phyloP scores from a whole-genome alignment of 2,329 filamentous ascomycete species.

The Monilinia laxa region DNA sequence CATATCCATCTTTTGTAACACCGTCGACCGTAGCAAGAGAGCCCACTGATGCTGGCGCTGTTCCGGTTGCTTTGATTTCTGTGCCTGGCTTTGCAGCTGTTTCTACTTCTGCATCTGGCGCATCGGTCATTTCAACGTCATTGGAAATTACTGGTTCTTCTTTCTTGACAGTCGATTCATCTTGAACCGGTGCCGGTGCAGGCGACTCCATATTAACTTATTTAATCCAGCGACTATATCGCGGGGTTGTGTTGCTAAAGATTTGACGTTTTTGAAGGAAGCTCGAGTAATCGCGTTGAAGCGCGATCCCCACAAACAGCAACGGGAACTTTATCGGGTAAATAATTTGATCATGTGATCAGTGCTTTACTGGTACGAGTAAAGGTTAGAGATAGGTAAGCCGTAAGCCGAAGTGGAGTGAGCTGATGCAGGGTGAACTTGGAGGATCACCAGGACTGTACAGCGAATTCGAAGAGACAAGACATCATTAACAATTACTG shows the following conservation, averaged over 20 bases:
- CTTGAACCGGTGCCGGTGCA: not conserved
- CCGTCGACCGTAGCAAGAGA: constrained; percentile 22
- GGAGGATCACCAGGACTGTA: not conserved
- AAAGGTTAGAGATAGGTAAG: not conserved
- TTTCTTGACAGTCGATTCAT: constrained; percentile 8
- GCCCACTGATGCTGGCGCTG: constrained; percentile 12
- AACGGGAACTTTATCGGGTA: not conserved
- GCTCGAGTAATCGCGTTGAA: constrained; percentile 24
- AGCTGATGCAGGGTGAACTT: too few species aligned
- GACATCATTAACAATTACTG: too few species aligned
- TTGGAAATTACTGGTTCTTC: constrained; percentile 14
- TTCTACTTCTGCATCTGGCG: constrained; percentile 1
- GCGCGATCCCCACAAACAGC: constrained; percentile 17
- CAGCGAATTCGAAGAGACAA: not conserved
- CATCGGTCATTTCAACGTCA: constrained; percentile 20
- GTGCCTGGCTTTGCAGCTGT: not conserved
- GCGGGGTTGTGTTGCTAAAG: constrained; percentile 20
- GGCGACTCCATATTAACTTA: constrained; percentile 19
- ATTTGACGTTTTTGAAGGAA: constrained; percentile 11
- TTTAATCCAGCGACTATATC: constrained; percentile 18
- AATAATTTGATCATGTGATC: not conserved
- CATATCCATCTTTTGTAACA: constrained; percentile 36
- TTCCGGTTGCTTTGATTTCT: constrained; percentile 8
- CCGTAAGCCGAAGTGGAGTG: too few species aligned
- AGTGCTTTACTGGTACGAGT: too few species aligned